Evolutionary conservation across 2,329 filamentous ascomycete genomes (phyloP).

Genomic region (Verticillium dahliae): DNA sequence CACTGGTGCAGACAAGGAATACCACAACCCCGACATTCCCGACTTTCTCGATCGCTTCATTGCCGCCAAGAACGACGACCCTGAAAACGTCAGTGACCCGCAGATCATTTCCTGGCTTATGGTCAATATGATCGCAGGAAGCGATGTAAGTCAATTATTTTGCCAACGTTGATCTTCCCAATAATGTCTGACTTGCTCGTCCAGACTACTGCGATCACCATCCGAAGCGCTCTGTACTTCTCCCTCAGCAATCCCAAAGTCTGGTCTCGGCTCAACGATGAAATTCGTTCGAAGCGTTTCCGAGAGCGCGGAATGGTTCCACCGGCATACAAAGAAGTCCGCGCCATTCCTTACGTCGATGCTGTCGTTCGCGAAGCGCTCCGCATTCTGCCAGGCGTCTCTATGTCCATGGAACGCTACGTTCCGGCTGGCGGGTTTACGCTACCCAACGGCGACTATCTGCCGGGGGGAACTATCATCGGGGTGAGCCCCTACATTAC

Average conservation of each 20-base stretch:
- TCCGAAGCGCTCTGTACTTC: constrained; percentile 16
- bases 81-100: constrained; percentile 24
- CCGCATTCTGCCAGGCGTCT: constrained; percentile 35
- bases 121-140: constrained; percentile 20
- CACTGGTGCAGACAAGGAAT: constrained; percentile 18
- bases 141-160: neutral
- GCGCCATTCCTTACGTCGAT: constrained; percentile 23
- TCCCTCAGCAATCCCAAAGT: constrained; percentile 12
- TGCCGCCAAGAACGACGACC: constrained; percentile 25
- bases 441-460: constrained; percentile 20
- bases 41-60: constrained; percentile 35
- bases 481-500: constrained; percentile 29
- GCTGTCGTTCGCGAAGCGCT: constrained; percentile 41
- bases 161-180: too few species aligned
- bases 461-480: constrained; percentile 24
- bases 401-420: constrained; percentile 35
- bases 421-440: constrained; percentile 30
- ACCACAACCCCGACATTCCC: constrained; percentile 15
- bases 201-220: constrained; percentile 16
- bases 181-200: neutral
- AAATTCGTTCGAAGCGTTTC: constrained; percentile 5
- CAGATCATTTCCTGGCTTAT: constrained; percentile 27
- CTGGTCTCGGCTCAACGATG: constrained; percentile 12
- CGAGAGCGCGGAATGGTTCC: constrained; percentile 1
- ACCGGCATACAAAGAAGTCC: constrained; percentile 12